Evolutionary conservation across 2,329 filamentous ascomycete species (phyloP).

Genomic region (Pseudogymnoascus sp.): DNA sequence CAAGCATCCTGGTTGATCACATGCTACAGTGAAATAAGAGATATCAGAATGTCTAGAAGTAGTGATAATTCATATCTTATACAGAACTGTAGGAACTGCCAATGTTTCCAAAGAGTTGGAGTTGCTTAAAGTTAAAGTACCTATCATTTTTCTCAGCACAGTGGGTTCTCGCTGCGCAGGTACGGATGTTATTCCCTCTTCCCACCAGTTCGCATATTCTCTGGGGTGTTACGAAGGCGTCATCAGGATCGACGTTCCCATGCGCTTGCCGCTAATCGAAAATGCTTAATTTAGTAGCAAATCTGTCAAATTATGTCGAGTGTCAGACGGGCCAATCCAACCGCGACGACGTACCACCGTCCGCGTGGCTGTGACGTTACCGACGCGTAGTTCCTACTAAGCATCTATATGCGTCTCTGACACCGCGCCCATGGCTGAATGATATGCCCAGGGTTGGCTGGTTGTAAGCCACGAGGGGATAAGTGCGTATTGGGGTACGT

Average conservation of each 20-base stretch:
- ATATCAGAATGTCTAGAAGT: too few relatives aligned
- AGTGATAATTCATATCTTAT: too few relatives aligned
- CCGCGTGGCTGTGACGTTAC: background rate
- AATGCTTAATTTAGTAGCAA: background rate
- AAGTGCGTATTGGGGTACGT: background rate
- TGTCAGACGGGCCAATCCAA: background rate
- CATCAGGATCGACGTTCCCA: background rate
- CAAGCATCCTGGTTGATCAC: too few relatives aligned
- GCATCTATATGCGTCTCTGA: background rate
- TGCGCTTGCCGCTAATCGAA: background rate
- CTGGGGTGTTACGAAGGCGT: background rate
- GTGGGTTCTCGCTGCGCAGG: too few relatives aligned
- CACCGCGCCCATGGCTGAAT: background rate
- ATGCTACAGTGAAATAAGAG: too few relatives aligned
- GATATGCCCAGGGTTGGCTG: background rate
- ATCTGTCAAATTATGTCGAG: background rate
- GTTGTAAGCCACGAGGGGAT: background rate
- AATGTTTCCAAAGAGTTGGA: too few relatives aligned
- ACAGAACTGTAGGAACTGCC: too few relatives aligned
- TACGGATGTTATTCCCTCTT: background rate
- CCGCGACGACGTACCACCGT: background rate
- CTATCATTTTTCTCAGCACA: too few relatives aligned
- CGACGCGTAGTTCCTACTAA: background rate
- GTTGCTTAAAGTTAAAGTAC: too few relatives aligned
- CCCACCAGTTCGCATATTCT: background rate